Base-by-base conservation (phyloP, 257 asterid species). In the Phtheirospermum japonicum region DNA sequence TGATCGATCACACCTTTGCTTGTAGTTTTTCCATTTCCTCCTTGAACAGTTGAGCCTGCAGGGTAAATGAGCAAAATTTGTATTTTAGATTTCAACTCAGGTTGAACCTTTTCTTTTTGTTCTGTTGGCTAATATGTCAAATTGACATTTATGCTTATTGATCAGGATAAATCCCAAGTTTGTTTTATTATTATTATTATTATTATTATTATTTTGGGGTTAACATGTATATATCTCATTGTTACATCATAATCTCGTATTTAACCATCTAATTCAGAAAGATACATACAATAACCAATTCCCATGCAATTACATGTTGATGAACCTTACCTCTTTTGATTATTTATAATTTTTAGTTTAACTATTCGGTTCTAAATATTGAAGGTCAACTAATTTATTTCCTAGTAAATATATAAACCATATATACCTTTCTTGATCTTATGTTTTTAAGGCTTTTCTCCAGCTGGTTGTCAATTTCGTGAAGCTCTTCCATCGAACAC, bases 401-500 rank as follows among this genome's bases (percentile, higher is more conserved):
- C 28, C 3, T 3, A 23, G 28, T 1, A 23, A 23, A 23, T 23
- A 57, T 14, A 42, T 23, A 4, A 13, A 9, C 1, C 42, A 36
- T 6, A 6, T 46, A 13, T 62, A 72, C 89, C 89, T 82, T 82
- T 68, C 75, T 73, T 5, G 70, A 28, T 56, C 77, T 68, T 63
- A 82, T 71, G 57, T 7, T 70, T 37, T 60, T 68, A 3, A 82
- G 76, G 75, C 82, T 82, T 65, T 30, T 75, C 64, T 79, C 85
- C 4, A 79, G 75, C 59, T 77, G 81, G 4, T 32, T 37, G 12
- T 73, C 77, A 45, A 77, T 73, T 59, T 75, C 76, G 12, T 77
- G 78, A 59, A 82, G 78, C 39, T 82, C 89, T 48, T 75, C 49
- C 31, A 66, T 2, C n/a, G 89, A 79, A 68, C 83, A 67, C 16